Evolutionary conservation across 2,329 filamentous ascomycete species (phyloP).

Genomic region (Talaromyces sp.): DNA sequence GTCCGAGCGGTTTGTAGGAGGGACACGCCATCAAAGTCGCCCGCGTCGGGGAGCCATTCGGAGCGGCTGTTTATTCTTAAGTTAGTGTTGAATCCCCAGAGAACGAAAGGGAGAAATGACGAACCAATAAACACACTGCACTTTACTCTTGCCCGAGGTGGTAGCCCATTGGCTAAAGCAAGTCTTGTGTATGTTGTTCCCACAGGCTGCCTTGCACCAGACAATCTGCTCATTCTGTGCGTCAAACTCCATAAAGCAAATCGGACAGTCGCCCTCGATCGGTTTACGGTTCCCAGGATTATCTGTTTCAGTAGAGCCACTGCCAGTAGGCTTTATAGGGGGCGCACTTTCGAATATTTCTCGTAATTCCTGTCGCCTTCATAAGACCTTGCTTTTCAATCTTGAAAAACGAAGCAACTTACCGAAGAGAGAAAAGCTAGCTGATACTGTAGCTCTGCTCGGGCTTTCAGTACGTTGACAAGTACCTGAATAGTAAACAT

Average conservation of each 20-base stretch:
- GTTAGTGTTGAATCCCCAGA: not conserved
- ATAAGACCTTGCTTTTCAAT: not conserved
- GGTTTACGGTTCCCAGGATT: conserved; percentile 49
- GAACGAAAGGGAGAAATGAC: conserved; percentile 5
- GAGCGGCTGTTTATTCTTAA: conserved; percentile 27
- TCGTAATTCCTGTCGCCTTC: conserved; percentile 42
- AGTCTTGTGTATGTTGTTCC: conserved; percentile 55
- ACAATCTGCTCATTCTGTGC: conserved; percentile 41
- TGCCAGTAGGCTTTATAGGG: conserved; percentile 42
- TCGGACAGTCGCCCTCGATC: conserved; percentile 57
- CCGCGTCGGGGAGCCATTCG: conserved; percentile 31
- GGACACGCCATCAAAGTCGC: conserved; percentile 23
- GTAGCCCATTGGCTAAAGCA: conserved; percentile 53
- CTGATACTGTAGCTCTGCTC: conserved; percentile 52
- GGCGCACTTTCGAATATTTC: conserved; percentile 52
- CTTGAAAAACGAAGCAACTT: conserved; percentile 12
- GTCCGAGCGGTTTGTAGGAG: conserved; percentile 22
- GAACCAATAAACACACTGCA: conserved; percentile 43
- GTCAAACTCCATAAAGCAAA: conserved; percentile 55
- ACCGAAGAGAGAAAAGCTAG: conserved; percentile 51
- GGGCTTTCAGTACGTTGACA: conserved; percentile 52
- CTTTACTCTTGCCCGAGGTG: conserved; percentile 22
- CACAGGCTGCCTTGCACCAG: conserved; percentile 57
- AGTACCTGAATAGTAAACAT: conserved; percentile 40
- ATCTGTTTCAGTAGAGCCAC: conserved; percentile 24